Conservation (phyloP, 2,329 filamentous ascomycete species). For the Magnaporthales sp. region DNA sequence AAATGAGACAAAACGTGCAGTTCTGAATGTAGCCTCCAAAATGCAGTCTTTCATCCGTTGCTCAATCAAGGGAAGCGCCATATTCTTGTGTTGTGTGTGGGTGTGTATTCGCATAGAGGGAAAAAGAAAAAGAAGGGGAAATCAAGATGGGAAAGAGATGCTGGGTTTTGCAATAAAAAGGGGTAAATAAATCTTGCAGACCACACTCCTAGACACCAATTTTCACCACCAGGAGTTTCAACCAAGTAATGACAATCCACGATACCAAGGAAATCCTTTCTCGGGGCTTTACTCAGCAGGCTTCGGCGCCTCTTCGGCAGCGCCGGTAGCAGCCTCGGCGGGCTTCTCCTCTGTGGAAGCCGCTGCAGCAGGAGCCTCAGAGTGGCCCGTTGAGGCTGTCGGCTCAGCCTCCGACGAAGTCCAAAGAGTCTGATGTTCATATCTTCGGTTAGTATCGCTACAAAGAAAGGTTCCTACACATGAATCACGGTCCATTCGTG, state of each 20-base stretch:
- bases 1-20: constrained; percentile 30
- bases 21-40: constrained; percentile 34
- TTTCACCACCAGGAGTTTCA: constrained; percentile 34
- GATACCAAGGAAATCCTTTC: constrained; percentile 27
- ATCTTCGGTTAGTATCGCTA: not conserved
- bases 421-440: constrained; percentile 73
- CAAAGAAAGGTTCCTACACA: not conserved
- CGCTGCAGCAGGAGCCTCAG: constrained; percentile 43
- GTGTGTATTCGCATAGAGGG: constrained; percentile 30
- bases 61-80: constrained; percentile 23
- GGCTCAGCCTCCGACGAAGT: constrained; percentile 97
- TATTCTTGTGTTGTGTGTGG: constrained; percentile 28
- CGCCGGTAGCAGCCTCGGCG: constrained; percentile 34
- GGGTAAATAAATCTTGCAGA: constrained; percentile 36
- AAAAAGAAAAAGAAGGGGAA: constrained; percentile 11
- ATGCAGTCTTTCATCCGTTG: constrained; percentile 33
- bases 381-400: constrained; percentile 44
- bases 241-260: constrained; percentile 32
- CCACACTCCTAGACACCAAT: constrained; percentile 57
- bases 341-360: constrained; percentile 41
- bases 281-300: constrained; percentile 45
- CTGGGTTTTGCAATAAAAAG: constrained; percentile 5
- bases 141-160: constrained; percentile 40
- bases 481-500: not conserved
- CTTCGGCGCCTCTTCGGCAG: constrained; percentile 58